Conservation (phyloP, 169 alveolate genomes). For the Eimeria necatrix region DNA sequence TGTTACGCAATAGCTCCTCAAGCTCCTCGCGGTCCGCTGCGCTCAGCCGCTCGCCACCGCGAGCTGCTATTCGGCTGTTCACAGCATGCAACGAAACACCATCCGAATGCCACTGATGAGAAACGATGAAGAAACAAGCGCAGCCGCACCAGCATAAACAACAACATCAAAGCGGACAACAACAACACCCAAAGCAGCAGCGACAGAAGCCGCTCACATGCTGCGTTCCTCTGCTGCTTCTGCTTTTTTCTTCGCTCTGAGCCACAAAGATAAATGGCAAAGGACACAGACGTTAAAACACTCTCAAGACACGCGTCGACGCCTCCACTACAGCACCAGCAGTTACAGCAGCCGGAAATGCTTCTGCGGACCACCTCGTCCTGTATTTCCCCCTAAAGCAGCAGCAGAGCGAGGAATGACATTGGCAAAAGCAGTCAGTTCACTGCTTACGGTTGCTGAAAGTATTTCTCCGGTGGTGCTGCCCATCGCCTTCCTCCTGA, state of each 20-base stretch:
- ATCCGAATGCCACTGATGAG: neutral
- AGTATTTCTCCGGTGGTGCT: constrained; percentile 77
- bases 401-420: neutral
- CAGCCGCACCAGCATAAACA: neutral
- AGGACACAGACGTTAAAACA: neutral
- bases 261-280: neutral
- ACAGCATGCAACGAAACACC: neutral
- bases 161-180: neutral
- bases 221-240: constrained; percentile 73
- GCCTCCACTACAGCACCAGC: neutral
- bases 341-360: neutral
- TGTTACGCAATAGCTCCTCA: constrained; percentile 76
- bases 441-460: constrained; percentile 67
- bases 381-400: neutral
- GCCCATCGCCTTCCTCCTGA: constrained; percentile 82
- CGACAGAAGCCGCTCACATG: constrained; percentile 44
- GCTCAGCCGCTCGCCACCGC: constrained; percentile 77
- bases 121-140: neutral
- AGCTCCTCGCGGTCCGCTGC: constrained; percentile 78
- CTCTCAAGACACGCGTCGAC: neutral
- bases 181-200: constrained; percentile 7
- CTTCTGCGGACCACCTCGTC: neutral
- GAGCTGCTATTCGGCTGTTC: constrained; percentile 68
- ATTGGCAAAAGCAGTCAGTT: neutral
- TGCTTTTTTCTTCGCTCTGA: constrained; percentile 59